Conservation (phyloP, 257 asterid species). For the Rubia yunnanensis region DNA sequence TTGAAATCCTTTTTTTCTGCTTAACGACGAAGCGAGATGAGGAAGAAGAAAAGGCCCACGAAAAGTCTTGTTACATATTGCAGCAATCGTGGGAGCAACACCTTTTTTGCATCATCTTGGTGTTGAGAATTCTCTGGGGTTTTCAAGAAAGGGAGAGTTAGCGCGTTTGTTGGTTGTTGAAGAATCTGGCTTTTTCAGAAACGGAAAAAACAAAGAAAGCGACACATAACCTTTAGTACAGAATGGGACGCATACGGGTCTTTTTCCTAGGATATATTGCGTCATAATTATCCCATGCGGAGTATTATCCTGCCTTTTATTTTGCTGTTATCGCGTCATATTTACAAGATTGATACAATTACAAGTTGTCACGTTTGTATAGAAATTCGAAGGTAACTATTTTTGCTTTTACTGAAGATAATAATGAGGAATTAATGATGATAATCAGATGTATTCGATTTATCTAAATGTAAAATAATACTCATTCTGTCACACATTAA, state of each 20-base stretch:
- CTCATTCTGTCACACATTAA: too few species aligned
- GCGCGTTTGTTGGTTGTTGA: conserved; percentile 25
- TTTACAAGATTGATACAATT: background rate
- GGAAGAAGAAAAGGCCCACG: conserved; percentile 15
- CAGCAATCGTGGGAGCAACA: conserved; percentile 60
- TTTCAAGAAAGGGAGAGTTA: conserved; percentile 10
- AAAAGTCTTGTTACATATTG: background rate
- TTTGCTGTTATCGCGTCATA: background rate
- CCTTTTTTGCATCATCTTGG: conserved; percentile 3
- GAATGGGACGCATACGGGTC: background rate
- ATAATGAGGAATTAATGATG: background rate
- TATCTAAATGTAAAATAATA: too few species aligned
- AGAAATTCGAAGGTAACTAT: background rate
- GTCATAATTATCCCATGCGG: background rate
- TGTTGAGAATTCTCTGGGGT: background rate
- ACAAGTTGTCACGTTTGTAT: background rate
- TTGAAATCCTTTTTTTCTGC: too few species aligned
- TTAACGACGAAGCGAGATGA: conserved; percentile 26
- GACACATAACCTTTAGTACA: background rate
- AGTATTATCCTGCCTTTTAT: background rate
- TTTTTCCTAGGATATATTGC: background rate
- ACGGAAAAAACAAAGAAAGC: background rate
- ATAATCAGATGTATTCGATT: background rate
- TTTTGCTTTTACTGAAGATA: too few species aligned
- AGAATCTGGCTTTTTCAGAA: conserved; percentile 7